Evolutionary conservation across 2,329 filamentous ascomycete species (phyloP).

Genomic region (Ophiosphaerella herpotricha): DNA sequence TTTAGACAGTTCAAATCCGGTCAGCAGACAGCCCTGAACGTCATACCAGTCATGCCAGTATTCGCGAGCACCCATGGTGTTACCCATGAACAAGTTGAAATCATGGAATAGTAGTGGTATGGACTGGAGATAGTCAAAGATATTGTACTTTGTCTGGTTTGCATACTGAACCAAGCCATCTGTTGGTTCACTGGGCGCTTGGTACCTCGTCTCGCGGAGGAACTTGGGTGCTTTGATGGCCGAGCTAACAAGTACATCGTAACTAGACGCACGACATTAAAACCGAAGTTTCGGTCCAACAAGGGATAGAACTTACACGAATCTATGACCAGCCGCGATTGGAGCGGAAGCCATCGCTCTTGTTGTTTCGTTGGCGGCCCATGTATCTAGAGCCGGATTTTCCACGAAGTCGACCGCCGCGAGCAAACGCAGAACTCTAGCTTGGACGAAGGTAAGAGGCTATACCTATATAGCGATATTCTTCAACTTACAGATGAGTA

Average conservation of each 20-base stretch:
- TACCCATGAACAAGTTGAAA: conserved; percentile 23
- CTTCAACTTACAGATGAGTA: conserved; percentile 10
- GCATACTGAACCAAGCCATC: conserved; percentile 15
- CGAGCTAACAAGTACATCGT: conserved; percentile 8
- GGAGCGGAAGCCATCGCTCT: conserved; percentile 11
- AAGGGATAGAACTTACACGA: conserved; percentile 6
- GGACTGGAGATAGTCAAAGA: not conserved
- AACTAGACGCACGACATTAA: conserved; percentile 1
- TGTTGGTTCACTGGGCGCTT: conserved; percentile 6
- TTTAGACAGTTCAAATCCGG: conserved; percentile 7
- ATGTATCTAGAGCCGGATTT: conserved; percentile 2
- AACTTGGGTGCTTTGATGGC: conserved; percentile 15
- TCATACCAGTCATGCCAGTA: conserved; percentile 20
- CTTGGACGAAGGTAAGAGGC: conserved; percentile 34
- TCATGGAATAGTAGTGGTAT: conserved; percentile 6
- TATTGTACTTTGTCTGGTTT: not conserved
- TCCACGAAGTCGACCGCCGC: conserved; percentile 11
- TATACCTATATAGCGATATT: conserved; percentile 29
- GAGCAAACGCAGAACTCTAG: conserved; percentile 15
- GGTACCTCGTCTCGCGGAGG: conserved; percentile 9
- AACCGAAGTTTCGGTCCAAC: not conserved
- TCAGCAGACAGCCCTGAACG: conserved; percentile 8
- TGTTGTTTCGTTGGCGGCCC: conserved; percentile 15
- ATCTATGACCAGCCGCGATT: conserved; percentile 16
- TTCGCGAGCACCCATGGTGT: conserved; percentile 12